Evolutionary conservation across 2,329 filamentous ascomycete species (phyloP).

Genomic region (Aspergillus novofumigatus): DNA sequence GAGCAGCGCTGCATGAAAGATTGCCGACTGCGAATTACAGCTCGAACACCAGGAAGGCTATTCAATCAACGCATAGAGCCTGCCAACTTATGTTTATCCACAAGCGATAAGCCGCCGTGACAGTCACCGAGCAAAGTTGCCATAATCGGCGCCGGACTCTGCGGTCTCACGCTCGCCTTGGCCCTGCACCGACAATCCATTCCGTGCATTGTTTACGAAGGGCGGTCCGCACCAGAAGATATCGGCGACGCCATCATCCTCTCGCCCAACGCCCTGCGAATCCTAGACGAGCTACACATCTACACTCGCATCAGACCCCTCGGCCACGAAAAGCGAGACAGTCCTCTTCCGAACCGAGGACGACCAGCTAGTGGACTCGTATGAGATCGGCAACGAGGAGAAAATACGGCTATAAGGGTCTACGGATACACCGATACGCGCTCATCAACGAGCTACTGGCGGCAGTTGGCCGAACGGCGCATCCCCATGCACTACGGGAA

Average conservation of each 20-base stretch:
- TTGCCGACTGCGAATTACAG: no score
- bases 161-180: slow-evolving; percentile 54
- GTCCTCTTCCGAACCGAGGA: slow-evolving; percentile 44
- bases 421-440: slow-evolving; percentile 52
- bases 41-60: no score
- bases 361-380: slow-evolving; percentile 32
- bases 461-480: slow-evolving; percentile 29
- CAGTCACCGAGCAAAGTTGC: slow-evolving; percentile 22
- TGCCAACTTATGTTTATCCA: no score
- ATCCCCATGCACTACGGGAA: slow-evolving; percentile 47
- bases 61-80: no score
- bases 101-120: no score
- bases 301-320: slow-evolving; percentile 44
- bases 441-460: slow-evolving; percentile 49
- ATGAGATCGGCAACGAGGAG: slow-evolving; percentile 46
- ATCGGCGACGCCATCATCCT: slow-evolving; percentile 57
- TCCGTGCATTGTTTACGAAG: slow-evolving; percentile 50
- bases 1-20: no score
- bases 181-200: slow-evolving; percentile 52
- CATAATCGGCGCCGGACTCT: slow-evolving; percentile 48
- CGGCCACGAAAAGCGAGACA: slow-evolving; percentile 51
- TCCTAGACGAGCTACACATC: slow-evolving; percentile 50
- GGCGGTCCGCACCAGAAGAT: slow-evolving; percentile 41
- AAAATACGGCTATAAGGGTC: slow-evolving; percentile 51
- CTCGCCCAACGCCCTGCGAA: slow-evolving; percentile 54